Evolutionary conservation across 352 stramenopile species (phyloP).

Genomic region (Blastocystis sp.): DNA sequence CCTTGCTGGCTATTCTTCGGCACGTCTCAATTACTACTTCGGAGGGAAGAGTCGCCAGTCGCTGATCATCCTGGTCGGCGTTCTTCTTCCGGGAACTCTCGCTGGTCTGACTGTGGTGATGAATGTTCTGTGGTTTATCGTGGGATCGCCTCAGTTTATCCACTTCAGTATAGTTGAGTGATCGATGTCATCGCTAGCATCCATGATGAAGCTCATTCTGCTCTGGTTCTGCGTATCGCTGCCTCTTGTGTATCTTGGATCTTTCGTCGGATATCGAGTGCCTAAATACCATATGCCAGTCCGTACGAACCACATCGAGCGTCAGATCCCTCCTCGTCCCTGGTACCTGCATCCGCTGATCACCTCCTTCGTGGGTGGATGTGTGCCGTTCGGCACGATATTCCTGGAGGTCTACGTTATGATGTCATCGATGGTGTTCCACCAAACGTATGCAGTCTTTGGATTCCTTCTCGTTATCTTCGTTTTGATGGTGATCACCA

Average conservation of each 20-base stretch:
- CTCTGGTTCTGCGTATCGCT: slow-evolving; percentile 95
- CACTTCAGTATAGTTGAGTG: slow-evolving; percentile 66
- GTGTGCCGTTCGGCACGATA: slow-evolving; percentile 96
- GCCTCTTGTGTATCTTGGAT: slow-evolving; percentile 93
- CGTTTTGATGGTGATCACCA: slow-evolving; percentile 92
- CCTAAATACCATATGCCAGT: slow-evolving; percentile 66
- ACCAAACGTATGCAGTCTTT: slow-evolving; percentile 99
- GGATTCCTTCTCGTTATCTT: slow-evolving; percentile 97
- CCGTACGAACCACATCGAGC: slow-evolving; percentile 76
- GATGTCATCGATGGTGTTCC: slow-evolving; percentile 96
- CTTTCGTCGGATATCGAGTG: slow-evolving; percentile 85
- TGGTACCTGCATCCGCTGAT: slow-evolving; percentile 89
- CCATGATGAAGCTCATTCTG: slow-evolving; percentile 88
- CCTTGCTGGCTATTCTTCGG: slow-evolving; percentile 87
- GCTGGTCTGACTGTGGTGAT: slow-evolving; percentile 88
- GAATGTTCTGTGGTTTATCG: slow-evolving; percentile 78
- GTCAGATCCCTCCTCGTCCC: slow-evolving; percentile 75
- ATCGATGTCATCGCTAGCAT: slow-evolving; percentile 86
- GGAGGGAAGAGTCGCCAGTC: slow-evolving; percentile 91
- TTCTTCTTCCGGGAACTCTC: slow-evolving; percentile 84
- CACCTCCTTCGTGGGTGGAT: slow-evolving; percentile 88
- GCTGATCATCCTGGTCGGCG: slow-evolving; percentile 88
- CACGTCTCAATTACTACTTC: slow-evolving; percentile 93
- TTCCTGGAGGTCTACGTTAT: slow-evolving; percentile 99
- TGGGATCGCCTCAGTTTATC: slow-evolving; percentile 51